Conservation (phyloP, 371 early-diverging fungal genomes). For the Rhizopus stolonifer region DNA sequence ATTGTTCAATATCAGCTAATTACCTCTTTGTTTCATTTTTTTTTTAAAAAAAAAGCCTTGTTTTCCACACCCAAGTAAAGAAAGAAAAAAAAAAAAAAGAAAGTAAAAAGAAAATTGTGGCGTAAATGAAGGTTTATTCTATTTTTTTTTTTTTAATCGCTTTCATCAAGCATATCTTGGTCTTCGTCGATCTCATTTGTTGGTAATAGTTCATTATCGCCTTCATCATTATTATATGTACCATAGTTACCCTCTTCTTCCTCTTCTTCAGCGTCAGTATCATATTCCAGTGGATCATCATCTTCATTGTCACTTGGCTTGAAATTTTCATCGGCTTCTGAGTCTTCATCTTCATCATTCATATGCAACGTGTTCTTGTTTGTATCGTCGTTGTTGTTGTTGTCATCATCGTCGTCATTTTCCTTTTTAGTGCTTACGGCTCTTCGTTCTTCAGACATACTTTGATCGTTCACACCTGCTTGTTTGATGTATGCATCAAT, state of each 20-base stretch:
- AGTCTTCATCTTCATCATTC: conserved; percentile 16
- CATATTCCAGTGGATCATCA: conserved; percentile 44
- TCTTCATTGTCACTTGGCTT: conserved; percentile 36
- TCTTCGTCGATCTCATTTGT: conserved; percentile 9
- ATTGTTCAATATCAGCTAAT: too few relatives aligned
- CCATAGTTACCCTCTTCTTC: conserved; percentile 17
- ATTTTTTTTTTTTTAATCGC: conserved; percentile 12
- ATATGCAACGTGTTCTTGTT: too few relatives aligned
- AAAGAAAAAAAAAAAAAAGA: neutral
- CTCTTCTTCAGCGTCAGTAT: conserved; percentile 39
- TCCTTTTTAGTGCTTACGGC: conserved; percentile 25
- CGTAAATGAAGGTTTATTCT: neutral
- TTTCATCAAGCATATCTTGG: conserved; percentile 20
- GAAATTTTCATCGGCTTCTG: conserved; percentile 33
- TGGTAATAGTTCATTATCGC: too few relatives aligned
- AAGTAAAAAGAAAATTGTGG: too few relatives aligned
- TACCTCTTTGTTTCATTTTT: too few relatives aligned
- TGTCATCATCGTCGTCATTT: conserved; percentile 4
- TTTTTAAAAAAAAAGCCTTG: too few relatives aligned
- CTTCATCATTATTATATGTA: too few relatives aligned
- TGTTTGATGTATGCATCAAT: conserved; percentile 50
- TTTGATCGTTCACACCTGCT: conserved; percentile 37
- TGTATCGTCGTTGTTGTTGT: neutral
- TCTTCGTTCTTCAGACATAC: conserved; percentile 43
- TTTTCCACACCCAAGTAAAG: too few relatives aligned